Base-by-base conservation (phyloP, 1,139 yeast genomes). In the Hanseniaspora uvarum region DNA sequence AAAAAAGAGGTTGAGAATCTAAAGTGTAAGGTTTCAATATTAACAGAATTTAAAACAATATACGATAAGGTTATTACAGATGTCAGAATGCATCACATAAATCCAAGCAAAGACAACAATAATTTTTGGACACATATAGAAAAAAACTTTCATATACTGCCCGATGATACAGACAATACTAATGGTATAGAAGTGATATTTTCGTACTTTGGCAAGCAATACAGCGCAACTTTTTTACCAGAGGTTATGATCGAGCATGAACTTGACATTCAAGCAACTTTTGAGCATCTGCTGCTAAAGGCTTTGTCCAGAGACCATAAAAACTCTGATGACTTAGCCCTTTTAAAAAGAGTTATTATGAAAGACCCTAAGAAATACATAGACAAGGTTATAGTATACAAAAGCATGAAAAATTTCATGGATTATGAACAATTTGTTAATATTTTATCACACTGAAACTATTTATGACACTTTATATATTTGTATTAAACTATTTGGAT, bases 201-300 rank as follows among this genome's bases (percentile, higher is more conserved):
- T 19, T 66, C 69, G 28, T 74, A 86, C 58, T 61, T 67, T 16
- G 70, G 73, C 24, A 60, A 66, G 26, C 56, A 62, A 10, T 71
- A 71, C 57, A 77, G 83, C 52, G 88, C 96, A 0, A 92, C 98
- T 0, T 92, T 87, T 60, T 68, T 94, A 48, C 98, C 98, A 0
- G 84, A 81, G 46, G 97, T 94, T 1, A 94, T 96, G 16, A 74
- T 70, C n/a, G 97, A 89, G 59, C 95, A 89, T 61, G 80, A 77
- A 4, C 89, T 97, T 96, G 78, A 76, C 60, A 76, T 85, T 62
- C 68, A 70, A 18, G 81, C 84, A 18, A 89, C 98, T 0, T 69
- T 89, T 55, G 72, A 72, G 59, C 76, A 86, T 60, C 73, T 94
- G 46, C 77, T 92, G 4, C 70, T 73, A 38, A 92, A 92, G 65